Percentiles rank a stretch among this genome's conserved stretches.
These are phyloP conservation scores for Hypoxylon sp. DNA, from an alignment of 2,329 filamentous ascomycete species.

Conservation along the genomic window DNA sequence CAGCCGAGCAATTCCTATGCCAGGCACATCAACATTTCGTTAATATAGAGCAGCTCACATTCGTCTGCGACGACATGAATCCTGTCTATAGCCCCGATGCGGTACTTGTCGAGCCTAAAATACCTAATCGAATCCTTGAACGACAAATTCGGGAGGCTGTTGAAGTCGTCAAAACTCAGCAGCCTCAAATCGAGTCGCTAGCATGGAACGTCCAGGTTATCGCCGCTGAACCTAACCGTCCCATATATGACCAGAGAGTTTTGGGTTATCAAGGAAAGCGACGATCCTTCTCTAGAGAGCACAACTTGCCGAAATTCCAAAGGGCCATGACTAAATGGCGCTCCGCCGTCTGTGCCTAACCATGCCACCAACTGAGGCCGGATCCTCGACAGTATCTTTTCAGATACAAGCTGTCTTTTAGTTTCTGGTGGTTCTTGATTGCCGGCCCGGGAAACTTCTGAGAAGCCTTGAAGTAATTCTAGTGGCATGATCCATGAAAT, in stretches of 20 bases:
- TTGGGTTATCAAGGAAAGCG: conserved; percentile 41
- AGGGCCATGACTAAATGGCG: conserved; percentile 12
- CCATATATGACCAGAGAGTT: conserved; percentile 39
- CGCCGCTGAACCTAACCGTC: conserved; percentile 40
- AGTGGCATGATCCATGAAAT: neutral
- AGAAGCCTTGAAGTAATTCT: neutral
- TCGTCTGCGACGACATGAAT: conserved; percentile 61
- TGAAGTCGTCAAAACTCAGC: conserved; percentile 51
- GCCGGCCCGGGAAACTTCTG: neutral
- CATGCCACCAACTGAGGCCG: neutral
- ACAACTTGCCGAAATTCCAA: conserved; percentile 18
- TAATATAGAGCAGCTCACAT: conserved; percentile 59
- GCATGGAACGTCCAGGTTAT: conserved; percentile 58
- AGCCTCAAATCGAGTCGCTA: conserved; percentile 55
- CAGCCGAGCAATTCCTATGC: conserved; percentile 52
- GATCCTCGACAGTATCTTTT: neutral
- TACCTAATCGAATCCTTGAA: conserved; percentile 56
- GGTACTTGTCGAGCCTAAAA: conserved; percentile 51
- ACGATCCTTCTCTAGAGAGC: conserved; percentile 18
- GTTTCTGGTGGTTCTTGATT: neutral
- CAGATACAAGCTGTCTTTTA: neutral
- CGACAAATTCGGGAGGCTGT: conserved; percentile 57
- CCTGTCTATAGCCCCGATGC: conserved; percentile 52
- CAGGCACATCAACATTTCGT: conserved; percentile 59
- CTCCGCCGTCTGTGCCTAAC: conserved; percentile 7